Conservation (phyloP, 257 asterid genomes). For the Petunia secreta region DNA sequence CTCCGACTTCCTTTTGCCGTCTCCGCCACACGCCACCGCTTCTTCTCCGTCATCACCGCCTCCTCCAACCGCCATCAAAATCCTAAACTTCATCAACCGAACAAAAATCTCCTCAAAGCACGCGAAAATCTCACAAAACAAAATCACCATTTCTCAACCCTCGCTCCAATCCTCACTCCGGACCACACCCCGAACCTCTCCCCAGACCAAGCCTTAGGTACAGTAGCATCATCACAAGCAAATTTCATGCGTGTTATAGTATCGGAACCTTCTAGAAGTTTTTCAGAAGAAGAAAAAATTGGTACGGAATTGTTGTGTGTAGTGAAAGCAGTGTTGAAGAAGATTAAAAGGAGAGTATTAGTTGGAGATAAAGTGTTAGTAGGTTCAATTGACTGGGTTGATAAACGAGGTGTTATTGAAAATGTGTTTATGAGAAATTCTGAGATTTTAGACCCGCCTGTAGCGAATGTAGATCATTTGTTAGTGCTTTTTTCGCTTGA, state of each 20-base stretch:
- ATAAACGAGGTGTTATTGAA: conserved; percentile 90
- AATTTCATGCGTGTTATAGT: conserved; percentile 96
- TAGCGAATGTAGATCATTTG: conserved; percentile 90
- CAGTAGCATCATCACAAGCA: conserved; percentile 84
- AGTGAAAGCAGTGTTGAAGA: conserved; percentile 90
- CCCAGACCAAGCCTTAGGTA: conserved; percentile 81
- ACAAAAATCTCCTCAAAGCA: conserved; percentile 64
- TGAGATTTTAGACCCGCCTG: conserved; percentile 88
- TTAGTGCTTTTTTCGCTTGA: conserved; percentile 79
- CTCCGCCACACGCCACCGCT: conserved; percentile 37
- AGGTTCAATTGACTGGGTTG: conserved; percentile 87
- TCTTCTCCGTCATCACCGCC: conserved; percentile 41
- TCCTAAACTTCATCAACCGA: conserved; percentile 59
- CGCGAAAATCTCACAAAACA: conserved; percentile 51
- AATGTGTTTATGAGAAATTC: conserved; percentile 74
- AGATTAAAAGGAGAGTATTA: conserved; percentile 86
- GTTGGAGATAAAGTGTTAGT: conserved; percentile 94
- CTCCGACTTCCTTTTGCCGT: conserved; percentile 35
- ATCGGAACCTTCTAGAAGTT: conserved; percentile 27
- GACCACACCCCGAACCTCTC: conserved; percentile 55
- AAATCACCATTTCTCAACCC: conserved; percentile 57
- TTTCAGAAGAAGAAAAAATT: conserved; percentile 21
- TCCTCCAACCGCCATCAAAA: conserved; percentile 41
- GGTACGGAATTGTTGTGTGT: conserved; percentile 86
- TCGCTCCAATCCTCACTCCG: conserved; percentile 65